Percentiles rank a stretch among this genome's conserved stretches.
Conservation (phyloP, 805 yeast species). For the Jamesozyma hellenica region DNA sequence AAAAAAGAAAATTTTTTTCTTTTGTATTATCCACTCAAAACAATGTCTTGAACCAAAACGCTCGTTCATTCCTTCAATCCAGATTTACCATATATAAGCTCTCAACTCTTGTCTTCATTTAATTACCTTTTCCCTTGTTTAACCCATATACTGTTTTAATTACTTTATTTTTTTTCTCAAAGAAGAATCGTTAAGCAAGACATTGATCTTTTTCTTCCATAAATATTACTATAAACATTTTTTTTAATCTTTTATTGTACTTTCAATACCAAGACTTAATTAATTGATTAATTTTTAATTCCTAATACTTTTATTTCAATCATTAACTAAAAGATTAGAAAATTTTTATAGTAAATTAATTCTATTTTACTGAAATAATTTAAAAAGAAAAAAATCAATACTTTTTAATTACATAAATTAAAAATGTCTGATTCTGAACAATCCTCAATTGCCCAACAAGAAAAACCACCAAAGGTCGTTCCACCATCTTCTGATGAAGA, state of each 20-base stretch:
- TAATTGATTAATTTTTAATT: not conserved
- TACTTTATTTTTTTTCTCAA: not conserved
- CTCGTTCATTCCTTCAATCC: not conserved
- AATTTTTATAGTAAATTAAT: not conserved
- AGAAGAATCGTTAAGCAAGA: not conserved
- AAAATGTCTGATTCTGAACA: constrained; percentile 7
- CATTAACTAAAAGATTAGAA: not conserved
- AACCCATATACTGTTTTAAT: no score
- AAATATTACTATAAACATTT: not conserved
- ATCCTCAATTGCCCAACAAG: constrained; percentile 3
- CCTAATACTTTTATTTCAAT: not conserved
- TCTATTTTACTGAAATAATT: not conserved
- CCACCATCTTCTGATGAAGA: constrained; percentile 30
- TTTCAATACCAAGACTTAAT: not conserved
- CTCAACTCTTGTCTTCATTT: not conserved
- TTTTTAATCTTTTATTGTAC: not conserved
- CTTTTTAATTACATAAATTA: not conserved
- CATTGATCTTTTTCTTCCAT: constrained; percentile 4
- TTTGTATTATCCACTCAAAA: not conserved
- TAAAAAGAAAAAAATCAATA: not conserved
- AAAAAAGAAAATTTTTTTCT: not conserved
- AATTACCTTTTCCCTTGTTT: not conserved
- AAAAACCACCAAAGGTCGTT: constrained; percentile 10
- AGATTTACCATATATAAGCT: constrained; percentile 1
- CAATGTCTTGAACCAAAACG: not conserved